Percentiles rank a stretch among this genome's conserved stretches.
phyloP scores from a whole-genome alignment of 371 early-diverging fungal species.

The Lichtheimia ornata region DNA sequence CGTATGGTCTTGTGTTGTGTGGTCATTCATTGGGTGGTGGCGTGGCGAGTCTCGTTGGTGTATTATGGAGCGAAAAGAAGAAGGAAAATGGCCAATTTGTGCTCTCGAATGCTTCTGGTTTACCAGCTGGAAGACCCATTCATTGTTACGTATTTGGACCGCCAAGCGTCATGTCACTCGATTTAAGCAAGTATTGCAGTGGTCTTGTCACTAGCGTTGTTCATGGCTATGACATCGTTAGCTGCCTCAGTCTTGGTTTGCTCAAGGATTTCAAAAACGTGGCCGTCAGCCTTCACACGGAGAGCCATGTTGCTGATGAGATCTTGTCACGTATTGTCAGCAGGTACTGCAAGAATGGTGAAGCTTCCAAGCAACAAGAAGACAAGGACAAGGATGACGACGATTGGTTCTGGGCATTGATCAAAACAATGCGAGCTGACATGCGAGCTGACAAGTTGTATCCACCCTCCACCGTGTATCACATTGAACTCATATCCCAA shows the following conservation, averaged over 20 bases:
- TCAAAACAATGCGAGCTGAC: conserved; percentile 79
- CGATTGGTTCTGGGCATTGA: conserved; percentile 82
- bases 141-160: conserved; percentile 79
- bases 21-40: conserved; percentile 87
- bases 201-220: conserved; percentile 77
- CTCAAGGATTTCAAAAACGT: conserved; percentile 76
- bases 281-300: conserved; percentile 67
- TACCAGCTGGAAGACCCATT: conserved; percentile 73
- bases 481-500: conserved; percentile 54
- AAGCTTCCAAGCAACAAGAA: conserved; percentile 28
- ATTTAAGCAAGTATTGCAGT: conserved; percentile 67
- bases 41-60: conserved; percentile 67
- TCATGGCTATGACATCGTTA: conserved; percentile 73
- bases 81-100: conserved; percentile 59
- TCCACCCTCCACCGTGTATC: conserved; percentile 74
- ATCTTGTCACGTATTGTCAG: conserved; percentile 67
- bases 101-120: conserved; percentile 60
- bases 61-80: conserved; percentile 69
- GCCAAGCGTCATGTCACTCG: conserved; percentile 70
- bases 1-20: conserved; percentile 77
- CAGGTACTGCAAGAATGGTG: conserved; percentile 28
- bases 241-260: conserved; percentile 71
- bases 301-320: conserved; percentile 67
- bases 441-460: conserved; percentile 81
- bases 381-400: conserved; percentile 41